phyloP scores from a whole-genome alignment of 768 basidiomycete genomes.

The Collybiopsis luxurians region DNA sequence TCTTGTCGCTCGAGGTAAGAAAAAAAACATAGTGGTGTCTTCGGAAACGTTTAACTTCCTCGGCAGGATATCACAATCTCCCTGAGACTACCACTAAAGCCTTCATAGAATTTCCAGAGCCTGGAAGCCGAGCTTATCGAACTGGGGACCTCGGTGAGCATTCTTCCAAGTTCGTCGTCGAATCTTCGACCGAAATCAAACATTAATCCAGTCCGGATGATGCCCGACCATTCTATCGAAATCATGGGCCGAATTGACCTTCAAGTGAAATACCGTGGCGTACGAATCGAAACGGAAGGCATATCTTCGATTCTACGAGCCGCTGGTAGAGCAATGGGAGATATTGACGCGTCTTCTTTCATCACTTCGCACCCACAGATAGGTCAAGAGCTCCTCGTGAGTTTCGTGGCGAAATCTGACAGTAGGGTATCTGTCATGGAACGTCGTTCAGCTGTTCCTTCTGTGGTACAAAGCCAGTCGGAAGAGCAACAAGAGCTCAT shows the following conservation, averaged over 20 bases:
- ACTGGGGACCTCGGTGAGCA: conserved; percentile 45
- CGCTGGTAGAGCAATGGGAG: no score
- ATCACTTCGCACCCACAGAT: not conserved
- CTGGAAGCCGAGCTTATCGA: conserved; percentile 41
- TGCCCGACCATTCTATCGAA: conserved; percentile 45
- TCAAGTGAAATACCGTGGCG: conserved; percentile 51
- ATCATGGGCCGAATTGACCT: conserved; percentile 50
- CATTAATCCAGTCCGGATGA: conserved; percentile 38
- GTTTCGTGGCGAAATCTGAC: not conserved
- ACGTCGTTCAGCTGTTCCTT: not conserved
- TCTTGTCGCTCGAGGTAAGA: conserved; percentile 36
- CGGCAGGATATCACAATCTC: conserved; percentile 42
- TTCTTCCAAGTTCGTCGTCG: no score
- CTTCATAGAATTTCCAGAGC: conserved; percentile 42
- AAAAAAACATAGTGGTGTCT: no score
- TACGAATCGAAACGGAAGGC: conserved; percentile 53
- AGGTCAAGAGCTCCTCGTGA: not conserved
- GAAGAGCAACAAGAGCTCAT: conserved; percentile 18
- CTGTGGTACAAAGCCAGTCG: not conserved
- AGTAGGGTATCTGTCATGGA: not conserved
- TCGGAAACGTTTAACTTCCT: no score
- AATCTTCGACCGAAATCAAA: no score
- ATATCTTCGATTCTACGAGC: conserved; percentile 44
- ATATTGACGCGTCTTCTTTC: not conserved
- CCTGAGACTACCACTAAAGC: conserved; percentile 42